Base-by-base conservation (phyloP, 768 basidiomycete species). In the Leucocoprinus leucothites region DNA sequence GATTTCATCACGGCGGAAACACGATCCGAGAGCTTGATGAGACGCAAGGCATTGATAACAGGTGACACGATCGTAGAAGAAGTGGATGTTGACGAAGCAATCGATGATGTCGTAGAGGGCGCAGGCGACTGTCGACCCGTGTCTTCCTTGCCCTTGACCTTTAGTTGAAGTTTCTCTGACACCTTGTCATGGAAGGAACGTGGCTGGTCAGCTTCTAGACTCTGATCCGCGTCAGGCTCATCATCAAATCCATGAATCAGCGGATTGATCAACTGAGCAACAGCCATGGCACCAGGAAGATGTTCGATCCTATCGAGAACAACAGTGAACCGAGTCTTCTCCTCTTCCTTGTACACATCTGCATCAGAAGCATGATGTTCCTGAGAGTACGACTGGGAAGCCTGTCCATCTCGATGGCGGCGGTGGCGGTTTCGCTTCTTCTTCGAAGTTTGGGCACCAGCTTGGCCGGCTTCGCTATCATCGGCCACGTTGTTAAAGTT, bases 261-360 rank as follows among this genome's bases (percentile, higher is more conserved):
- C 2, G 75, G 73, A 46, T 86, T 85, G 40, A 98, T 74, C 53
- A 98, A 82, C 64, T 95, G 89, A 0, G 90, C 84, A 52, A 99
- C 73, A 0, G 91, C 82, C 93, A 99, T 95, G 70, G 92, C 85
- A 8, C 89, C 82, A 0, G 94, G 87, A 0, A 98, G 67, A 65
- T 94, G 91, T 62, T 97, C 96, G 46, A 95, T 74, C 66, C 86
- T 91, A 67, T 96, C 94, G 16, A 98, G 79, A 16, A 98, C 85
- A 57, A 98, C 82, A 0, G 89, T 87, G 71, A 95, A 91, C 8
- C 84, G 79, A 1, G 75, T 77, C 48, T 80, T 87, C 69, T 71
- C 61, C 6, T 61, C 69, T 9, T 43, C 34, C 21, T 21, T 21
- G 34, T 18, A 21, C 21, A 14, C 24, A 11, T 53, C 46, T 2